phyloP scores from a whole-genome alignment of 192 early-diverging fungal genomes.

The Coemansia sp. region DNA sequence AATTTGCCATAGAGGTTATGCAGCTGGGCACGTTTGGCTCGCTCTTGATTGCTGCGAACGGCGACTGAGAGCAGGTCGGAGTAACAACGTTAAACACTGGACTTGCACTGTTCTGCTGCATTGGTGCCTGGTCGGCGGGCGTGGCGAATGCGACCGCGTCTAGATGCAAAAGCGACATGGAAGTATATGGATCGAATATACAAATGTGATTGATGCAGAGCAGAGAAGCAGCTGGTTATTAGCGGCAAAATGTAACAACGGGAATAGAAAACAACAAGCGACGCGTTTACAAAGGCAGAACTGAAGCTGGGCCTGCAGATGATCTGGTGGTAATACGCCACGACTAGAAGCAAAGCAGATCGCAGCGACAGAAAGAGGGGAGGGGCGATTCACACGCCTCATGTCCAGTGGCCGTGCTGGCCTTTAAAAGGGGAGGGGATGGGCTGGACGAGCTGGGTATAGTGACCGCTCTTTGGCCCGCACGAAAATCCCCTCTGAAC shows the following conservation, averaged over 20 bases:
- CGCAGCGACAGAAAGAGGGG: constrained; percentile 9
- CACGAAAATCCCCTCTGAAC: constrained; percentile 4
- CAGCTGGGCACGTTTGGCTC: background rate
- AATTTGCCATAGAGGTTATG: background rate
- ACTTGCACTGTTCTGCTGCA: constrained; percentile 1
- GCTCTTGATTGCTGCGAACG: constrained; percentile 6
- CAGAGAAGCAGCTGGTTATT: background rate
- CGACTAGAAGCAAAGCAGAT: constrained; percentile 13
- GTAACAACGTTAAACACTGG: constrained; percentile 3
- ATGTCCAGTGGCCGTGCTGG: background rate
- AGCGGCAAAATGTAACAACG: constrained; percentile 5
- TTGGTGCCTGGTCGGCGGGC: background rate
- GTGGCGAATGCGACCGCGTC: constrained; percentile 5
- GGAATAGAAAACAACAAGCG: constrained; percentile 5
- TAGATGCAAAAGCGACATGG: constrained; percentile 13
- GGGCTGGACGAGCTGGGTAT: constrained; percentile 7
- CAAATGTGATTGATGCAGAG: background rate
- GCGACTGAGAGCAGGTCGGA: constrained; percentile 9
- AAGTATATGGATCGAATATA: background rate
- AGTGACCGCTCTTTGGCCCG: constrained; percentile 9
- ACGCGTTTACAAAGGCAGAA: background rate
- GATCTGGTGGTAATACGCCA: constrained; percentile 17
- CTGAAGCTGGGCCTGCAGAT: constrained; percentile 2
- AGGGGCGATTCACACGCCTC: constrained; percentile 13
- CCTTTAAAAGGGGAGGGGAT: constrained; percentile 11